Evolutionary conservation across 2,329 filamentous ascomycete genomes (phyloP).

Genomic region (Plenodomus biglobosus): DNA sequence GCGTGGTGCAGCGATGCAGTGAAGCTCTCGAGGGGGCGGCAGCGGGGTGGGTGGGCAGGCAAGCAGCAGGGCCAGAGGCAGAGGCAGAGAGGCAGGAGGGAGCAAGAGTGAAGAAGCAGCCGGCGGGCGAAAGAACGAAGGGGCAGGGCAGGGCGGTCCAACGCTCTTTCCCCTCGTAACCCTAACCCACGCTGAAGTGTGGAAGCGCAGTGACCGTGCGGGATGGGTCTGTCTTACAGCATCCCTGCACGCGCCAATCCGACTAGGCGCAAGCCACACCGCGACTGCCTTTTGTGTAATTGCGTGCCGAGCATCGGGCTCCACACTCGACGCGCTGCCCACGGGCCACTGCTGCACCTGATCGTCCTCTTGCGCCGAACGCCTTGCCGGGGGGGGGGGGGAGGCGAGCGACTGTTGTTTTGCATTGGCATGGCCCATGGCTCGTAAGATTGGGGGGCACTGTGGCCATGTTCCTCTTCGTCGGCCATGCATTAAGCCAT

Average conservation of each 20-base stretch:
- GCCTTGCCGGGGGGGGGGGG: no score
- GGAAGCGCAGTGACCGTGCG: neutral
- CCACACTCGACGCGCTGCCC: slow-evolving; percentile 9
- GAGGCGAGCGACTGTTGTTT: no score
- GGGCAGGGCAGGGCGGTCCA: slow-evolving; percentile 14
- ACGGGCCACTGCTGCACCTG: neutral
- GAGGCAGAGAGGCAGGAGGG: slow-evolving; percentile 12
- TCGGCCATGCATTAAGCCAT: neutral
- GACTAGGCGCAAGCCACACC: slow-evolving; percentile 14
- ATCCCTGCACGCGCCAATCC: slow-evolving; percentile 5
- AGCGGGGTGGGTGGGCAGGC: slow-evolving; percentile 15
- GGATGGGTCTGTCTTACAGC: slow-evolving; percentile 2
- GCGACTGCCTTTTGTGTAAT: slow-evolving; percentile 17
- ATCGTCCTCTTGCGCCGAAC: neutral
- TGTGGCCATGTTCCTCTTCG: no score
- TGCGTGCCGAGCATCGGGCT: slow-evolving; percentile 13
- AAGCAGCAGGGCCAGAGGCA: slow-evolving; percentile 8
- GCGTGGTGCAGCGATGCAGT: slow-evolving; percentile 7
- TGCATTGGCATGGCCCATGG: no score
- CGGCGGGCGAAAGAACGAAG: neutral
- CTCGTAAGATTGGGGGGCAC: no score
- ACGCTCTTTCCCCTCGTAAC: slow-evolving; percentile 25
- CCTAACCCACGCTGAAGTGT: slow-evolving; percentile 19
- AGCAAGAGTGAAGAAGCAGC: slow-evolving; percentile 25
- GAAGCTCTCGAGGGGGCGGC: slow-evolving; percentile 8